Percentiles rank a stretch among this genome's conserved stretches.
Evolutionary conservation across 108 stramenopile species (phyloP).

Genomic region (Cyclotella baltica): DNA sequence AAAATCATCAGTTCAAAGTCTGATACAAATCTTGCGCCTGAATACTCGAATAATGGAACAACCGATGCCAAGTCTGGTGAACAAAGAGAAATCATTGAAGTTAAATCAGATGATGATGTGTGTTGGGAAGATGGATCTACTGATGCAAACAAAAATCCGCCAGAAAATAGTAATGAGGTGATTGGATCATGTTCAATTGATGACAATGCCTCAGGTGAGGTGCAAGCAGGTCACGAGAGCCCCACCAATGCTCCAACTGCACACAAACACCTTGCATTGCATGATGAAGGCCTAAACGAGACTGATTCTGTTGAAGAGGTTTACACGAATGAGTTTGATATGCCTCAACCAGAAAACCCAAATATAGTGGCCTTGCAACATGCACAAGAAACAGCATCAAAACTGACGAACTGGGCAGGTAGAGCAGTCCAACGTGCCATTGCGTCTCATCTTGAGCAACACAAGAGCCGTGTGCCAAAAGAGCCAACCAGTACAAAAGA

Average conservation of each 20-base stretch:
- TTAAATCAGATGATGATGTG: background rate
- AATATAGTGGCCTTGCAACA: constrained; percentile 72
- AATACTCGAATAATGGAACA: background rate
- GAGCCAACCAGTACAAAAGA: constrained; percentile 14
- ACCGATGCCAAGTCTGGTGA: background rate
- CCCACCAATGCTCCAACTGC: background rate
- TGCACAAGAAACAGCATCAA: constrained; percentile 84
- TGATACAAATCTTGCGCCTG: no score
- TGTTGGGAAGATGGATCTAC: background rate
- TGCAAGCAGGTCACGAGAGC: background rate
- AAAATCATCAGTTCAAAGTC: no score
- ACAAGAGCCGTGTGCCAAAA: constrained; percentile 36
- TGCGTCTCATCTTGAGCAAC: constrained; percentile 59
- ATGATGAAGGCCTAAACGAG: background rate
- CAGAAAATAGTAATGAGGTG: background rate
- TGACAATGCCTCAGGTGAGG: background rate
- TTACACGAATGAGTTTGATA: constrained; percentile 29
- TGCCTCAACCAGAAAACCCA: constrained; percentile 32
- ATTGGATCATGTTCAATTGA: background rate
- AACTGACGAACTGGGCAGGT: constrained; percentile 93
- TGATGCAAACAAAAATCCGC: background rate
- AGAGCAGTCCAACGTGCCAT: constrained; percentile 90
- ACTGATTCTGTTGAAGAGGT: background rate
- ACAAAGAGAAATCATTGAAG: background rate
- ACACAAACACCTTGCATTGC: background rate